Base-by-base conservation (phyloP, 2,329 filamentous ascomycete genomes). In the Sporothrix pallida region DNA sequence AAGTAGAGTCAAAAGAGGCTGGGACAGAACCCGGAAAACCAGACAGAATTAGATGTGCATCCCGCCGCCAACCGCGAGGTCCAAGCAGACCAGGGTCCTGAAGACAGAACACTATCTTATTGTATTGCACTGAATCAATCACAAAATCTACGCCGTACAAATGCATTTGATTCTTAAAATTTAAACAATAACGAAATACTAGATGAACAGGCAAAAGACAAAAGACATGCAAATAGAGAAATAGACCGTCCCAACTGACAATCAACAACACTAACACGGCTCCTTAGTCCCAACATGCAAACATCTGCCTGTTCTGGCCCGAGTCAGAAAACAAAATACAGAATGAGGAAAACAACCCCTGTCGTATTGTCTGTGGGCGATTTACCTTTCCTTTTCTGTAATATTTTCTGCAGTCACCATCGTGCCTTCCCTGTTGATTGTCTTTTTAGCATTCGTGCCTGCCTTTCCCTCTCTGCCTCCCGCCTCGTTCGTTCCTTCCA, bases 71-170 rank as follows among this genome's bases (percentile, higher is more conserved):
- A 44, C 31, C 63, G 20, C 65, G 46, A 50, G 65, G 65, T 17
- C 62, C 65, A 52, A 68, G 65, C 65, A 68, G 46, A 67, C 65
- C 63, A 67, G 46, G 65, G 62, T 46, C 7, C 37, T 42, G 31
- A 37, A 37, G 31, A 37, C 31, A 37, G 31, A 37, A 37, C 31
- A 37, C 4, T 7, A 26, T 26, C 23, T 26, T 26, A 37, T 37
- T 37, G 31, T 37, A 37, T 37, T 37, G 31, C 31, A 37, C 4
- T 37, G 31, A 37, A 37, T 37, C 23, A 31, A 23, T 17, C 7
- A 20, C 52, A 54, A 15, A 17, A 26, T 56, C 31, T 13, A 56
- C 52, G 52, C 20, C 9, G 20, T 23, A 56, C 20, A 56, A 26
- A 54, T 37, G 31, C 31, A 37, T 37, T 37, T 37, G 7, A 37